Evolutionary conservation across 176 grass and related monocot species (phyloP).

Genomic region (Chrysopogon serrulatus): DNA sequence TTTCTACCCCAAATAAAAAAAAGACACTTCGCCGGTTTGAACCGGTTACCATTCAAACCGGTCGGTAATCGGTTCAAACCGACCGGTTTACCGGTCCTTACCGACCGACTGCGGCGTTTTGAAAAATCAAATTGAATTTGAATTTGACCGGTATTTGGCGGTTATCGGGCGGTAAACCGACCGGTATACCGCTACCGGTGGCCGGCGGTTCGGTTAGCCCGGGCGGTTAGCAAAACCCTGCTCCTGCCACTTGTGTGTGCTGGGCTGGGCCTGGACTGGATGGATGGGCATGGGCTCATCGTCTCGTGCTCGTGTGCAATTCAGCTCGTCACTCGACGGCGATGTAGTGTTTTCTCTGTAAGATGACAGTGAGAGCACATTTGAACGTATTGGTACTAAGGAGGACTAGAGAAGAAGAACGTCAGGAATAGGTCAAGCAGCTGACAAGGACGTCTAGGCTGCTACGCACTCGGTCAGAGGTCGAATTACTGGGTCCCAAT

Average conservation of each 20-base stretch:
- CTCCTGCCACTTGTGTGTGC: background rate
- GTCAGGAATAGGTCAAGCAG: background rate
- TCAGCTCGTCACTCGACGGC: background rate
- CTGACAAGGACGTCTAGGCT: background rate
- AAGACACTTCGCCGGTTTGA: too few species aligned
- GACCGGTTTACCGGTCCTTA: too few species aligned
- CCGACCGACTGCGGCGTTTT: too few species aligned
- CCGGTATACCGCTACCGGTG: too few species aligned
- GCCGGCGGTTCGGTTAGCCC: too few species aligned
- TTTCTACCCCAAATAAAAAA: too few species aligned
- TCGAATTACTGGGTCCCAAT: background rate
- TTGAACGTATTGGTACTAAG: background rate
- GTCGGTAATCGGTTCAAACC: too few species aligned
- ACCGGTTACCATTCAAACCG: too few species aligned
- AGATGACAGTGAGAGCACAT: background rate
- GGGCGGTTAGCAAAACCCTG: too few species aligned
- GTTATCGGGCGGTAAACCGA: too few species aligned
- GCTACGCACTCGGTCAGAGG: background rate
- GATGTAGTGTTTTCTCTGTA: background rate
- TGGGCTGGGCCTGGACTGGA: background rate
- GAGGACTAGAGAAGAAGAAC: background rate
- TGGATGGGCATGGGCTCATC: conserved; percentile 6
- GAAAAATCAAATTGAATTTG: too few species aligned
- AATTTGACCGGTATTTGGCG: too few species aligned
- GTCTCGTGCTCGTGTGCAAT: background rate